Evolutionary conservation across 2,329 filamentous ascomycete species (phyloP).

Genomic region (Cladosporium velox): DNA sequence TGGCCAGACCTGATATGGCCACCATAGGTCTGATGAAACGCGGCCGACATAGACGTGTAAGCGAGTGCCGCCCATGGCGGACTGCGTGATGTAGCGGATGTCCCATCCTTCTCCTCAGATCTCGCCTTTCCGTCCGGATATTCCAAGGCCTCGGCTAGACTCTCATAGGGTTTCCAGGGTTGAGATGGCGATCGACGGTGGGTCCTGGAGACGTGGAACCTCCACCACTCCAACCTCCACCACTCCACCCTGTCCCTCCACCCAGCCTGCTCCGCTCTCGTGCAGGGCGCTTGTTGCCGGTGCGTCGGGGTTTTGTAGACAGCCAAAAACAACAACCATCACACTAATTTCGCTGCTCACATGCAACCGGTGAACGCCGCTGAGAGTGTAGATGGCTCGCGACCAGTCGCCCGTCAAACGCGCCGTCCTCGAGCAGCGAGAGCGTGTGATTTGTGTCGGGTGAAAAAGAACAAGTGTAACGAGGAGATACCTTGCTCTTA

Average conservation of each 20-base stretch:
- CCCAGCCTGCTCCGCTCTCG: background rate
- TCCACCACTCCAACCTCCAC: background rate
- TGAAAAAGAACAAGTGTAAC: background rate
- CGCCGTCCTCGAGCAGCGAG: background rate
- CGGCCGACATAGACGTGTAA: background rate
- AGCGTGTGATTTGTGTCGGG: background rate
- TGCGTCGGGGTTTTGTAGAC: background rate
- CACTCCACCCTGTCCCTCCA: conserved; percentile 1
- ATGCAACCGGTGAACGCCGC: background rate
- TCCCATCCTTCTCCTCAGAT: background rate
- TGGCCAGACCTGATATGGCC: background rate
- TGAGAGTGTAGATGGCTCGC: background rate
- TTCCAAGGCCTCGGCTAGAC: background rate
- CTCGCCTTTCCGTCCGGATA: background rate
- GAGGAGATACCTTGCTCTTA: background rate
- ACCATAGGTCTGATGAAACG: background rate
- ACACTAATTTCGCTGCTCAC: background rate
- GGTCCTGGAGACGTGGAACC: no score
- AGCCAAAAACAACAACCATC: background rate
- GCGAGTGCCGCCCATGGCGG: background rate
- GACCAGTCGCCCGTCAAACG: background rate
- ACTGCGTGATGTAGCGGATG: background rate
- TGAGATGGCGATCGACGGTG: background rate
- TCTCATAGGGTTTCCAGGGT: background rate
- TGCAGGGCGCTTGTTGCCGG: background rate